Base-by-base conservation (phyloP, 208 protist genomes). In the Wallacemonas sp. region DNA sequence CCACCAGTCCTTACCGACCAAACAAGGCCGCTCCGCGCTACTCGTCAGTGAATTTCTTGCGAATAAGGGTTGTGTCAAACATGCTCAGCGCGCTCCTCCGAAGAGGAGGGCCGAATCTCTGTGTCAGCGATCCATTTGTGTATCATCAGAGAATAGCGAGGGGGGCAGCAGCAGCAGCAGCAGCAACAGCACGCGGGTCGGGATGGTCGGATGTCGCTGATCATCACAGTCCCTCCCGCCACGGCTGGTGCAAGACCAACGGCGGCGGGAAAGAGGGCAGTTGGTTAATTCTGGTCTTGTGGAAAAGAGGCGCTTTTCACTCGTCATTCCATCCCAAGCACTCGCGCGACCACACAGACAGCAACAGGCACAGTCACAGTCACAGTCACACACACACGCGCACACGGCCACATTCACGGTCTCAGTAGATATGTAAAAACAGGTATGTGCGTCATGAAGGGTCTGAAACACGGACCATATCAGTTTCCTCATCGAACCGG, bases 391-490 rank as follows among this genome's bases (percentile, higher is more conserved):
- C 0, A 61, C 16, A 36, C 65, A n/a, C 31, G 20, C 26, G 3
- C 39, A 20, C 20, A 14, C 36, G 14, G 36, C 36, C 36, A 41
- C 36, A 41, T 16, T 14, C 14, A 16, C 10, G 36, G 7, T 52
- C 45, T 87, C 81, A 87, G 81, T 75, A 65, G 81, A 87, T 83
- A 87, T 87, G 81, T 72, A 77, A 59, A 67, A 33, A 59, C 3
- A 67, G 44, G 61, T 62, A 62, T 79, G 75, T 88, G 71, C 82
- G 76, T 88, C 82, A 82, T 77, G 61, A 67, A 48, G 11, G 62
- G 65, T 88, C 82, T 78, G 82, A 88, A 88, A 88, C 82, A 88
- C 82, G 82, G 82, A 88, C 82, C 82, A 88, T 88, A 84, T 88
- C 82, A 84, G 68, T 57, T 79, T 88, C 82, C 84, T 88, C 82